Evolutionary conservation across 306 rosid genomes (phyloP).

Genomic region (Rubus parviflorus): DNA sequence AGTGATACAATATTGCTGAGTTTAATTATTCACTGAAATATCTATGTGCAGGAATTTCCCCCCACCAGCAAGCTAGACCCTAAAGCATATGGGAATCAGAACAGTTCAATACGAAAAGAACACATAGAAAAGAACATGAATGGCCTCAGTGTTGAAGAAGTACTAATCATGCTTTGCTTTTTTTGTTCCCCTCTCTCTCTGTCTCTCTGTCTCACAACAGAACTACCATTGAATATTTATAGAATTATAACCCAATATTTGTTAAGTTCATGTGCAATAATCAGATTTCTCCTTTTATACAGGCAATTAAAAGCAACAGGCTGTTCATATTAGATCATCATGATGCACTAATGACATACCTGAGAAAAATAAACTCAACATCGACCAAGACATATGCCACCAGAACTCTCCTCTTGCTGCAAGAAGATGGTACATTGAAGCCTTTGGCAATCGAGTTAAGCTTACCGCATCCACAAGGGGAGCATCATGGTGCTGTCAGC

Average conservation of each 20-base stretch:
- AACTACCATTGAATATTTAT: background rate
- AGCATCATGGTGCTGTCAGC: conserved; percentile 65
- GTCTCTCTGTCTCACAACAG: background rate
- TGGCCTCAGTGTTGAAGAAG: conserved; percentile 62
- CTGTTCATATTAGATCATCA: conserved; percentile 84
- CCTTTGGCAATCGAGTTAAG: conserved; percentile 90
- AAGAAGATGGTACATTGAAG: conserved; percentile 75
- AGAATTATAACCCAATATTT: background rate
- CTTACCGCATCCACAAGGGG: conserved; percentile 89
- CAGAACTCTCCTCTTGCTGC: conserved; percentile 72
- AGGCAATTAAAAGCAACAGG: conserved; percentile 69
- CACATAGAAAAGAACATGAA: conserved; percentile 55
- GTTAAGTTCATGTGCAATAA: background rate
- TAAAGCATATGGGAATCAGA: conserved; percentile 62
- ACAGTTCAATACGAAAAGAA: conserved; percentile 61
- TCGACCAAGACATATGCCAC: conserved; percentile 76
- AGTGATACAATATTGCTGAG: background rate
- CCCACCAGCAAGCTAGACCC: conserved; percentile 75
- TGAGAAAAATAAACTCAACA: conserved; percentile 78
- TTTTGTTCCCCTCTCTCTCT: background rate
- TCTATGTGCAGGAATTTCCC: conserved; percentile 68
- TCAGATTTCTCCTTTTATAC: conserved; percentile 7
- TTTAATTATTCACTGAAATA: conserved; percentile 2
- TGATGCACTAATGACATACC: conserved; percentile 75
- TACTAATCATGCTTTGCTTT: conserved; percentile 25